Base-by-base conservation (phyloP, 1,284 basidiomycete species). In the Fomitopsis schrenkii region DNA sequence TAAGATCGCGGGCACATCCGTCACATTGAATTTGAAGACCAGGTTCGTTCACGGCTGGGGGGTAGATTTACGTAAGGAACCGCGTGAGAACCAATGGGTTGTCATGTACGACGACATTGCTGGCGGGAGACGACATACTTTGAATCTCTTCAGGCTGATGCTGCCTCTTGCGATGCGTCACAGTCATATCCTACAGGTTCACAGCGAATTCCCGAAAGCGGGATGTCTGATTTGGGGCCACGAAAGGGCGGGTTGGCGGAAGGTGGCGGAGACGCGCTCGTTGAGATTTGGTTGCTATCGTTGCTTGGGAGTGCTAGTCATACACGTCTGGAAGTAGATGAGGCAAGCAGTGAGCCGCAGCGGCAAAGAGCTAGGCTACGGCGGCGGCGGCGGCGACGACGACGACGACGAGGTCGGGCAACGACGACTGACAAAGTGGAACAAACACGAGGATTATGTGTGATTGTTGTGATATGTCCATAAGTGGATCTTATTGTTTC, bases 1-100 rank as follows among this genome's bases (percentile, higher is more conserved):
- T 95, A 62, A 93, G 78, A 74, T 93, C 89, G 76, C 83, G 83
- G 63, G 75, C 75, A 74, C 91, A 93, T 28, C 83, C 76, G 70
- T 93, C 91, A 76, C 90, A 93, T 66, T 87, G 80, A 64, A 91
- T 89, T 69, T 90, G 86, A 44, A 88, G 77, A 60, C 90, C 91
- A 40, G 90, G 90, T 67, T 93, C 91, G 68, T 85, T 90, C 60
- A 91, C 83, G 65, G 85, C 88, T 89, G 64, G 62, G 66, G 63
- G 61, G 62, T 56, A 55, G 59, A 65, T 66, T 80, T 77, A 78
- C 74, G 74, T 79, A 76, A 76, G 69, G 62, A 58, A 62, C 64
- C 65, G 68, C 75, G 78, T 77, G 75, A 77, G 77, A 81, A 78
- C 57, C 54, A 58, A 58, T 64, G 63, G 64, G 59, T 19, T 54